Evolutionary conservation across 1,284 basidiomycete genomes (phyloP).

Genomic region (Takashimella tepidaria): DNA sequence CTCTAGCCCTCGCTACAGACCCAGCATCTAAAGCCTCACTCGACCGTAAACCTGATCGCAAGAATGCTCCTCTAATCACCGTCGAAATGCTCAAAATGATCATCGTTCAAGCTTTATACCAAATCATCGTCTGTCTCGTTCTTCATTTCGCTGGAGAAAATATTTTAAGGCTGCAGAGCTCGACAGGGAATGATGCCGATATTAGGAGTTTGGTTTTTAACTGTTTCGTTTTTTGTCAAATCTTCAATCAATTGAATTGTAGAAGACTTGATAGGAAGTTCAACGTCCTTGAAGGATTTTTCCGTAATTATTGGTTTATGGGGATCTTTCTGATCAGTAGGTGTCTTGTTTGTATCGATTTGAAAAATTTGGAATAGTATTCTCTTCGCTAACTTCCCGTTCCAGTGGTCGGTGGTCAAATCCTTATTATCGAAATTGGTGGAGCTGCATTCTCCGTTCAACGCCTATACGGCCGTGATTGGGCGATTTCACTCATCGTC

Average conservation of each 20-base stretch:
- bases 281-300: slow-evolving; percentile 84
- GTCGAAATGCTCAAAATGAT: slow-evolving; percentile 96
- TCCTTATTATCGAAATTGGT: slow-evolving; percentile 86
- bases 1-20: slow-evolving; percentile 92
- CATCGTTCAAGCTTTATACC: slow-evolving; percentile 80
- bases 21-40: slow-evolving; percentile 77
- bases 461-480: slow-evolving; percentile 70
- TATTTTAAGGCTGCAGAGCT: slow-evolving; percentile 60
- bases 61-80: slow-evolving; percentile 80
- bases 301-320: slow-evolving; percentile 79
- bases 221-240: slow-evolving; percentile 90
- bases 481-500: slow-evolving; percentile 81
- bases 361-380: neutral
- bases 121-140: slow-evolving; percentile 74
- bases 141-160: slow-evolving; percentile 78
- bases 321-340: slow-evolving; percentile 65
- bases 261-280: slow-evolving; percentile 76
- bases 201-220: slow-evolving; percentile 92
- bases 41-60: slow-evolving; percentile 83
- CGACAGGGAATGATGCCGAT: slow-evolving; percentile 47
- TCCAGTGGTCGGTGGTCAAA: slow-evolving; percentile 76
- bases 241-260: slow-evolving; percentile 90
- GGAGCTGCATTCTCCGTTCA: slow-evolving; percentile 90
- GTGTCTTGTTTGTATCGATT: slow-evolving; percentile 2
- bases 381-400: no score